These are phyloP conservation scores for Clonostachys rosea DNA, from an alignment of 2,329 filamentous ascomycete genomes.

Conservation along the genomic window DNA sequence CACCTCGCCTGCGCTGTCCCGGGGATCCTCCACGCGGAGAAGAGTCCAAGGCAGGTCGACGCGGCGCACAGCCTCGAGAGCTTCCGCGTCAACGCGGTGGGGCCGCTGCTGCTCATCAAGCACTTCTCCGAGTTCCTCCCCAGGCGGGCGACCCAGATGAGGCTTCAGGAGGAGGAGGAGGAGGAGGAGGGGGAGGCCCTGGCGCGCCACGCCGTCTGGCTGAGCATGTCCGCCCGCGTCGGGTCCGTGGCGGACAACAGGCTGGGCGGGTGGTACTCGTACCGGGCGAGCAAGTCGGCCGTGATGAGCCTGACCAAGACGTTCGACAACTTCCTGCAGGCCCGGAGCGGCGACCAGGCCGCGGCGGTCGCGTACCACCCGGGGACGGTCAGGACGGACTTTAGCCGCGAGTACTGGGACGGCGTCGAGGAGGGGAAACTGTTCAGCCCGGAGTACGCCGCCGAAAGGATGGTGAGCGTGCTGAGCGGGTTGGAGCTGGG, in stretches of 20 bases:
- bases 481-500: conserved; percentile 40
- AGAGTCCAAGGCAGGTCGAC: conserved; percentile 61
- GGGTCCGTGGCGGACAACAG: conserved; percentile 69
- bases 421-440: conserved; percentile 57
- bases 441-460: conserved; percentile 63
- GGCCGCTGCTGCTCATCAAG: conserved; percentile 72
- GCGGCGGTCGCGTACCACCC: conserved; percentile 71
- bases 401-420: conserved; percentile 70
- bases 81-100: conserved; percentile 70
- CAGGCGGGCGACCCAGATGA: conserved; percentile 39
- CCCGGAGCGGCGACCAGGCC: conserved; percentile 54
- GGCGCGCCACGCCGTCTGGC: conserved; percentile 55
- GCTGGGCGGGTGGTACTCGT: conserved; percentile 77
- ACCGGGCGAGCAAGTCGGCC: conserved; percentile 71
- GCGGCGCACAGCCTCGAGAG: conserved; percentile 57
- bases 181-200: conserved; percentile 20
- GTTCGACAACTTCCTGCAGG: conserved; percentile 62
- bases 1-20: conserved; percentile 67
- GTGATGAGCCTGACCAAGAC: conserved; percentile 68
- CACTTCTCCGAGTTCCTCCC: conserved; percentile 69
- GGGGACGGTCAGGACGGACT: conserved; percentile 72
- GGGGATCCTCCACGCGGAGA: conserved; percentile 70
- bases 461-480: conserved; percentile 58
- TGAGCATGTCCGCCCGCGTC: conserved; percentile 75
- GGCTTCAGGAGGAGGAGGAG: conserved; percentile 3